Evolutionary conservation across 1,139 yeast species (phyloP), one percentile per base, ranked within the genome.

Genomic region (Insectozyma bohioensis): DNA sequence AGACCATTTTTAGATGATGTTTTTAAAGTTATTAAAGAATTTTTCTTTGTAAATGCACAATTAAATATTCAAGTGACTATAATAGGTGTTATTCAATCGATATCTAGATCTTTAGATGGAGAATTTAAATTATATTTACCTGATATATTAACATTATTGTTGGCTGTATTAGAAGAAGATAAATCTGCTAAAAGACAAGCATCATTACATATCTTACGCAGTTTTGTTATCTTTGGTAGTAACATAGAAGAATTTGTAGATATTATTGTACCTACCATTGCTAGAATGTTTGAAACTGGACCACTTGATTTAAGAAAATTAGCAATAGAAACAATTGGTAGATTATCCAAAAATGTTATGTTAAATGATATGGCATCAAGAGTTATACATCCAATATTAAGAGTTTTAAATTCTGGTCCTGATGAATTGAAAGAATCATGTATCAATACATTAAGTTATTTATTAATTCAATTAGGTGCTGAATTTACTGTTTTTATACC

Each of bases 401-500:
- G 97, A 36, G 83, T 88, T 0, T 61, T 92, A 29, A 66, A 70
- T 18, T 68, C 67, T 44, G 68, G 62, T 9, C 75, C 72, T 40
- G 84, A 77, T n/a, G 95, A 82, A 24, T 59, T 90, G 11, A 67
- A 74, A 17, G 68, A 63, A 15, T 75, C 83, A 0, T 72, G 85
- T 0, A 77, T 92, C 72, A 88, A 85, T 43, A 85, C 97, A 0
- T 62, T 94, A 33, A 82, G 95, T 48, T 74, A 87, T 31, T 61
- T 94, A 35, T 65, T 90, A 23, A 65, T 85, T 31, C 96, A 88
- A 50, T 71, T 90, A 64, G 95, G 95, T 0, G 67, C 78, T 4
- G 97, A 88, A 36, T 90, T 86, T 45, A 74, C 84, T 9, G 94
- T 92, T 2, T 94, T 87, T 51, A 75, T 92, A 26, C 97, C 97